These are phyloP conservation scores for Clohesyomyces aquaticus DNA, from an alignment of 495 filamentous ascomycete species.

Conservation along the genomic window DNA sequence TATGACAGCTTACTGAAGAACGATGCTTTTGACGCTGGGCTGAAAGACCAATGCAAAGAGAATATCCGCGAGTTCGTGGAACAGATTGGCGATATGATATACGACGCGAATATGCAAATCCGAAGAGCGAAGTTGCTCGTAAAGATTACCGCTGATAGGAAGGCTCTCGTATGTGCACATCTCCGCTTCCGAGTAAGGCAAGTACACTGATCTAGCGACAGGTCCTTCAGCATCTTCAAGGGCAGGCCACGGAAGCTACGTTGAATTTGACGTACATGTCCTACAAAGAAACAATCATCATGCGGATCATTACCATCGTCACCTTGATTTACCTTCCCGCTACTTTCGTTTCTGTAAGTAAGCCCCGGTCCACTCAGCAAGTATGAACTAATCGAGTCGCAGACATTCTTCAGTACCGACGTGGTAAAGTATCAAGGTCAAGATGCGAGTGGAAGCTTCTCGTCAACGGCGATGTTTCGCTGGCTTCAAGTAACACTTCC, in stretches of 20 bases:
- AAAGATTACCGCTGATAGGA: constrained; percentile 47
- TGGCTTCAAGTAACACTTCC: constrained; percentile 54
- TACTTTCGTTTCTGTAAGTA: constrained; percentile 53
- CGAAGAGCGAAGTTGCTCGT: constrained; percentile 45
- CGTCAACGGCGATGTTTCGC: constrained; percentile 45
- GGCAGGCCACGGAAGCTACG: constrained; percentile 47
- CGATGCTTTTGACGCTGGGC: constrained; percentile 42
- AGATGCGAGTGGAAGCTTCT: constrained; percentile 45
- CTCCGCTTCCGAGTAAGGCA: background rate
- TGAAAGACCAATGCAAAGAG: constrained; percentile 29
- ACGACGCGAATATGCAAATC: constrained; percentile 48
- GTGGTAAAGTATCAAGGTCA: constrained; percentile 51
- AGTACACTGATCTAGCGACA: constrained; percentile 21
- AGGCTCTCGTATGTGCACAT: constrained; percentile 43
- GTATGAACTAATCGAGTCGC: constrained; percentile 15
- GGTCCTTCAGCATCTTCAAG: constrained; percentile 47
- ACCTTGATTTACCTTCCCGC: constrained; percentile 53
- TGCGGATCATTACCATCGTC: constrained; percentile 52
- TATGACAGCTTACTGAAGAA: constrained; percentile 45
- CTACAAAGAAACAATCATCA: constrained; percentile 49
- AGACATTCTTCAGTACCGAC: constrained; percentile 56
- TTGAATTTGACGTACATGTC: constrained; percentile 45
- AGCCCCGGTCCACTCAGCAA: background rate
- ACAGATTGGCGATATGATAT: constrained; percentile 47
- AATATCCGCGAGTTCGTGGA: constrained; percentile 44